phyloP scores from a whole-genome alignment of 352 stramenopile genomes.

The Globisporangium irregulare region DNA sequence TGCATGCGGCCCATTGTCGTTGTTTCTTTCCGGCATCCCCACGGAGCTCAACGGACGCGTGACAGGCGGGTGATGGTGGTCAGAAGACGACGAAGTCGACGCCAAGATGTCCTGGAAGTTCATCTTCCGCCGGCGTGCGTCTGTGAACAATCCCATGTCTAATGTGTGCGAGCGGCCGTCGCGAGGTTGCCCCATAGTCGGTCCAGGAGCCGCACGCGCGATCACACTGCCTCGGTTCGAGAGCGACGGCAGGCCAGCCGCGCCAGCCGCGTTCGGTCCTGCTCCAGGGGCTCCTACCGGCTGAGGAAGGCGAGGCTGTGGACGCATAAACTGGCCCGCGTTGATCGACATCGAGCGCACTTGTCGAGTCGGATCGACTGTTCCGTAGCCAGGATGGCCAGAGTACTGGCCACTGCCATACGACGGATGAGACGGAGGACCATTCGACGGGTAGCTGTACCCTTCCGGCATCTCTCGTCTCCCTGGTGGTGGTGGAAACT shows the following conservation, averaged over 20 bases:
- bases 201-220: conserved; percentile 26
- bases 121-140: conserved; percentile 79
- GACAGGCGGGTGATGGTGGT: conserved; percentile 13
- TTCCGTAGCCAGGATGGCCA: conserved; percentile 4
- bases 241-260: conserved; percentile 50
- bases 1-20: neutral
- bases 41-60: conserved; percentile 7
- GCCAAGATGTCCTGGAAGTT: conserved; percentile 88
- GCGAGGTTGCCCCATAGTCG: conserved; percentile 68
- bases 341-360: conserved; percentile 69
- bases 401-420: conserved; percentile 20
- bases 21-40: conserved; percentile 16
- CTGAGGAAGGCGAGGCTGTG: conserved; percentile 18
- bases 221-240: conserved; percentile 42
- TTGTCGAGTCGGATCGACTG: conserved; percentile 30
- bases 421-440: conserved; percentile 14
- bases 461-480: conserved; percentile 36
- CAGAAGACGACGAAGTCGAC: conserved; percentile 28
- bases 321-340: conserved; percentile 40
- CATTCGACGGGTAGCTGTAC: conserved; percentile 27
- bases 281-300: conserved; percentile 9
- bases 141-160: conserved; percentile 80
- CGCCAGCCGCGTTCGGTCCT: conserved; percentile 18
- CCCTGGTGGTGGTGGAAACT: conserved; percentile 54
- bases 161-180: conserved; percentile 81